Evolutionary conservation across 139 green algal genomes (phyloP).

Genomic region (Yamagishiella unicocca): DNA sequence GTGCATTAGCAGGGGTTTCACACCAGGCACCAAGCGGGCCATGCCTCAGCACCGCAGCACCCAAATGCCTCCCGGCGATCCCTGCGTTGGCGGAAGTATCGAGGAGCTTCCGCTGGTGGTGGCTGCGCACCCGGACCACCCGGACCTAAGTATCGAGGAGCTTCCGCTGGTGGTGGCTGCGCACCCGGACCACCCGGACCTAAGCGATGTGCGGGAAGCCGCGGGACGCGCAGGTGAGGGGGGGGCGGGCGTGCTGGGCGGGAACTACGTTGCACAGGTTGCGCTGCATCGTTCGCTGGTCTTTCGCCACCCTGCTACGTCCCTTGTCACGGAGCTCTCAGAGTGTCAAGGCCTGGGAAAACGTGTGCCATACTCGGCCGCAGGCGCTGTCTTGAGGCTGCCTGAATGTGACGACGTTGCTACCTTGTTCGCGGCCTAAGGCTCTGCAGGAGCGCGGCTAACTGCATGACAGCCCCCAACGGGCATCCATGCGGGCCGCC

Average conservation of each 20-base stretch:
- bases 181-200: neutral
- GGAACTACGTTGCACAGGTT: too few relatives aligned
- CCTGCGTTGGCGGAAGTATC: too few relatives aligned
- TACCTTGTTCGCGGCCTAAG: too few relatives aligned
- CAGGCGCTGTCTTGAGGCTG: too few relatives aligned
- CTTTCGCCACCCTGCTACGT: too few relatives aligned
- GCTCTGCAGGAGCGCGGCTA: neutral
- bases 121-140: neutral
- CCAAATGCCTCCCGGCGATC: too few relatives aligned
- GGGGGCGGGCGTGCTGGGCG: too few relatives aligned
- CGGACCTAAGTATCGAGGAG: neutral
- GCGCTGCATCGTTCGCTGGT: too few relatives aligned
- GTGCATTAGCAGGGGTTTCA: neutral
- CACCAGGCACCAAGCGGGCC: neutral
- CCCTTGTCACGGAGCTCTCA: too few relatives aligned
- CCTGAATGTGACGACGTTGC: too few relatives aligned
- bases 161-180: conserved; percentile 4
- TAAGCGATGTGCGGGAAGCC: neutral
- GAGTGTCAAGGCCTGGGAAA: too few relatives aligned
- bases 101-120: conserved; percentile 13
- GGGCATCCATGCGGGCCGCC: neutral
- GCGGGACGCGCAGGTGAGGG: neutral
- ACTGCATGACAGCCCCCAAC: neutral
- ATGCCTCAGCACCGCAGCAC: neutral
- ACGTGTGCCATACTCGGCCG: too few relatives aligned